A percentile compares a stretch with the other conserved stretches of the same genome.
These are phyloP conservation scores for Neurospora sp. DNA, from an alignment of 495 filamentous ascomycete genomes.

Conservation along the genomic window DNA sequence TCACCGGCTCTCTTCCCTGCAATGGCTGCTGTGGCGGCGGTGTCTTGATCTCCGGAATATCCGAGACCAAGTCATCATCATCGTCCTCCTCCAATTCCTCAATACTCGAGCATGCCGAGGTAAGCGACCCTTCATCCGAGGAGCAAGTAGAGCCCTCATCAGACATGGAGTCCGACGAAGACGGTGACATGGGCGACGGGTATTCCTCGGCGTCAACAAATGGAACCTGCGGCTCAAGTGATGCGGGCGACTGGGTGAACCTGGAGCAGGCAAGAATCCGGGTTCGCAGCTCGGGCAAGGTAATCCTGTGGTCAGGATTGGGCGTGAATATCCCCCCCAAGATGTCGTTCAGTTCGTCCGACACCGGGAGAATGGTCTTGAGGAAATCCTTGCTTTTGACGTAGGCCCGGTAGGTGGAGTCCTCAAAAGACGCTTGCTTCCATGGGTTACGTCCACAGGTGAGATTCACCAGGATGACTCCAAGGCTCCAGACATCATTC, in stretches of 20 bases:
- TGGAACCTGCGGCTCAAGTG: conserved; percentile 26
- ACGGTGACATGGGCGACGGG: conserved; percentile 31
- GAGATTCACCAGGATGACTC: conserved; percentile 94
- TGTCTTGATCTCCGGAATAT: conserved; percentile 31
- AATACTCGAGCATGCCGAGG: conserved; percentile 35
- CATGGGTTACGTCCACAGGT: conserved; percentile 98
- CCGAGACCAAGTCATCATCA: conserved; percentile 29
- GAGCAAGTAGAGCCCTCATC: conserved; percentile 37
- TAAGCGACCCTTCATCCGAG: conserved; percentile 37
- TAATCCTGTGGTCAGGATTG: conserved; percentile 77
- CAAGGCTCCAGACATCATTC: conserved; percentile 97
- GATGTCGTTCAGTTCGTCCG: conserved; percentile 81
- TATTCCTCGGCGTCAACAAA: conserved; percentile 38
- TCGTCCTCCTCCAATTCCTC: conserved; percentile 33
- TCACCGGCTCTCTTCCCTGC: conserved; percentile 14
- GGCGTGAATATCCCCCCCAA: conserved; percentile 82
- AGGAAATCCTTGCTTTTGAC: conserved; percentile 79
- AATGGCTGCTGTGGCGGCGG: conserved; percentile 25
- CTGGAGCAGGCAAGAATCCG: conserved; percentile 66
- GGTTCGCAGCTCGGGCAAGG: conserved; percentile 68
- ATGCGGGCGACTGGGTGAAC: conserved; percentile 51
- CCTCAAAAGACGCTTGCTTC: conserved; percentile 88
- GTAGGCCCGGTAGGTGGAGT: conserved; percentile 92
- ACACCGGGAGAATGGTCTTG: conserved; percentile 85
- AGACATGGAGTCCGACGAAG: conserved; percentile 28